Conservation (phyloP, 768 basidiomycete species). For the Baorangia bicolor region DNA sequence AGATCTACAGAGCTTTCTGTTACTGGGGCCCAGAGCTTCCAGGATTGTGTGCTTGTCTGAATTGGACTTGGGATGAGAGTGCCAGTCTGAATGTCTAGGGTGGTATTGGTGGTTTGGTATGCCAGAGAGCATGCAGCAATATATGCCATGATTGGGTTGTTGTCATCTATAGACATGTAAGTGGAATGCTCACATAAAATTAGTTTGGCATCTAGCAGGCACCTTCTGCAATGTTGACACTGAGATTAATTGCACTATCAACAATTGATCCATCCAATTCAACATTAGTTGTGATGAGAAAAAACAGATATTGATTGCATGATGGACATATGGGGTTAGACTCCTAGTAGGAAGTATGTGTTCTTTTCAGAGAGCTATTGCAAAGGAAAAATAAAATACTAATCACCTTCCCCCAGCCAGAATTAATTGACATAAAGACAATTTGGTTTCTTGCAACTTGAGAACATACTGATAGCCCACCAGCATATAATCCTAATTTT, state of each 20-base stretch:
- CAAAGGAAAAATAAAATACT: not conserved
- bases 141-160: not conserved
- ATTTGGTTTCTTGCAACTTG: not conserved
- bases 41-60: not conserved
- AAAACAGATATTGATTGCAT: not conserved
- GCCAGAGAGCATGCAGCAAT: slow-evolving; percentile 9
- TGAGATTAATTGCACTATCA: not conserved
- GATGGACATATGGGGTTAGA: not conserved
- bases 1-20: not conserved
- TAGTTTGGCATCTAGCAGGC: not conserved
- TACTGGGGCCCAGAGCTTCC: slow-evolving; percentile 10
- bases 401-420: too few species aligned
- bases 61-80: not conserved
- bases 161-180: not conserved
- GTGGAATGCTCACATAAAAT: too few species aligned
- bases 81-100: not conserved
- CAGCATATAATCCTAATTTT: too few species aligned
- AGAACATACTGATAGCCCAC: too few species aligned
- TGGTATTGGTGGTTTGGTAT: not conserved
- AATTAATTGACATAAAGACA: not conserved
- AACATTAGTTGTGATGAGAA: slow-evolving; percentile 11
- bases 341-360: not conserved
- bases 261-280: not conserved
- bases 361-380: not conserved
- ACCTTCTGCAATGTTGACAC: not conserved